Percentiles rank a stretch among this genome's conserved stretches.
These are phyloP conservation scores for Albugo candida DNA, from an alignment of 352 stramenopile species.

Conservation along the genomic window DNA sequence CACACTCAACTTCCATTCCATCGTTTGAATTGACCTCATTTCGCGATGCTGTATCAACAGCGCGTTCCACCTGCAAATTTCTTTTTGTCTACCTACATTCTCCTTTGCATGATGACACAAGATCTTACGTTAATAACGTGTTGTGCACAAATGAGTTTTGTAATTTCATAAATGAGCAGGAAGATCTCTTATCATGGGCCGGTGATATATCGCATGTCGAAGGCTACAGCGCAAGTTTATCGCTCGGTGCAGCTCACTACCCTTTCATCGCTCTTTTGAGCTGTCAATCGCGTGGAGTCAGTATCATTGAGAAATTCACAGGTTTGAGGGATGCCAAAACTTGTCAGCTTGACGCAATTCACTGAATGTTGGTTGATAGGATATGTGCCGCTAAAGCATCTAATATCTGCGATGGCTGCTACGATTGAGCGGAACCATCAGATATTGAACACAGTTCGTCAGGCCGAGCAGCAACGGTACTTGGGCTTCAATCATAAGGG, in stretches of 20 bases:
- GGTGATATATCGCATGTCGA: slow-evolving; percentile 64
- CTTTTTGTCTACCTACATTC: slow-evolving; percentile 71
- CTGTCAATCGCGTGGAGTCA: slow-evolving; percentile 54
- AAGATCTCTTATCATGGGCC: slow-evolving; percentile 67
- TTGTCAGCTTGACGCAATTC: neutral
- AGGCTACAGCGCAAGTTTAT: slow-evolving; percentile 58
- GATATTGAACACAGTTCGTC: slow-evolving; percentile 41
- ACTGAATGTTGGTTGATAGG: slow-evolving; percentile 7
- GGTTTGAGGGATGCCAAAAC: slow-evolving; percentile 11
- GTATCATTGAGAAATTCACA: slow-evolving; percentile 75
- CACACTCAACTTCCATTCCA: slow-evolving; percentile 5
- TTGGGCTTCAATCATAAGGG: neutral
- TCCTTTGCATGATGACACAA: slow-evolving; percentile 61
- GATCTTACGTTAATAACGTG: slow-evolving; percentile 26
- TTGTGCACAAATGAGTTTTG: slow-evolving; percentile 56
- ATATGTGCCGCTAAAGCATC: slow-evolving; percentile 29
- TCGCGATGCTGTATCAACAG: slow-evolving; percentile 55
- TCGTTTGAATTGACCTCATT: slow-evolving; percentile 70
- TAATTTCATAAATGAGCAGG: slow-evolving; percentile 55
- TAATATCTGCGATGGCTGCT: slow-evolving; percentile 36
- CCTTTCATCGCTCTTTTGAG: slow-evolving; percentile 63
- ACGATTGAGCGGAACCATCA: slow-evolving; percentile 57
- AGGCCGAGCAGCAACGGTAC: slow-evolving; percentile 42
- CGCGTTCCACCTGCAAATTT: slow-evolving; percentile 66
- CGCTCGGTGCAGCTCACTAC: slow-evolving; percentile 66